These are phyloP conservation scores for Rasamsonia emersonii DNA, from an alignment of 2,329 filamentous ascomycete genomes.

Conservation along the genomic window DNA sequence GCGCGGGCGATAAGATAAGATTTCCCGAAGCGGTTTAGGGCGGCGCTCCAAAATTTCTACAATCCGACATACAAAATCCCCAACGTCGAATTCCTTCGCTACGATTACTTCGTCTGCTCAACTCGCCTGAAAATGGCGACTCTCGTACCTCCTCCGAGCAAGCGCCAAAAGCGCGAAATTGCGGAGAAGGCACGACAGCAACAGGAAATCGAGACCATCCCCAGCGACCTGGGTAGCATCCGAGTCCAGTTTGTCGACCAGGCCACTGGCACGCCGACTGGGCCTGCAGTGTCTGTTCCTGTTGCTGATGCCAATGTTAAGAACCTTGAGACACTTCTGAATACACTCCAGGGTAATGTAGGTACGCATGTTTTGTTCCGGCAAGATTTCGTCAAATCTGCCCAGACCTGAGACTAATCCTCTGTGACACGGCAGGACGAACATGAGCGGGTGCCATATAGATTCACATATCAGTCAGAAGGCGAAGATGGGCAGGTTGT, in stretches of 20 bases:
- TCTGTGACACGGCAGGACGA: slow-evolving; percentile 38
- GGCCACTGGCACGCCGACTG: slow-evolving; percentile 60
- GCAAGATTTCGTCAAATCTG: not conserved
- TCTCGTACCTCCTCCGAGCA: slow-evolving; percentile 72
- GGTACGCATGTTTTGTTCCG: slow-evolving; percentile 15
- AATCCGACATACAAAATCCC: too few species aligned
- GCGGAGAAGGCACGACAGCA: slow-evolving; percentile 64
- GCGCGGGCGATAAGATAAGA: slow-evolving; percentile 7
- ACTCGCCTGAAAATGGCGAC: slow-evolving; percentile 62
- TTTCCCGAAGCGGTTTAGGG: slow-evolving; percentile 5
- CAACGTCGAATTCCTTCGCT: too few species aligned
- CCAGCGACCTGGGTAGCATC: slow-evolving; percentile 64
- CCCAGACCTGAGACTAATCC: slow-evolving; percentile 3
- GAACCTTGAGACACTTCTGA: slow-evolving; percentile 79
- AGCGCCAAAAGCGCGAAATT: slow-evolving; percentile 71
- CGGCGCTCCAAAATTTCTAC: slow-evolving; percentile 7
- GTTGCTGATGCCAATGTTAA: slow-evolving; percentile 79
- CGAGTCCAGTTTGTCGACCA: slow-evolving; percentile 84
- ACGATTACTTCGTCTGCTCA: too few species aligned
- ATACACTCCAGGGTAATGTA: slow-evolving; percentile 72
- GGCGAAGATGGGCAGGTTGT: slow-evolving; percentile 28
- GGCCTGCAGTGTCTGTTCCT: slow-evolving; percentile 63
- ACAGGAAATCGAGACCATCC: slow-evolving; percentile 61
- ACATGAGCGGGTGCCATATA: slow-evolving; percentile 56
- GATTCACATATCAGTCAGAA: slow-evolving; percentile 51